These are phyloP conservation scores for Pseudotsuga menziesii DNA, from an alignment of 75 land plant species.

Conservation along the genomic window DNA sequence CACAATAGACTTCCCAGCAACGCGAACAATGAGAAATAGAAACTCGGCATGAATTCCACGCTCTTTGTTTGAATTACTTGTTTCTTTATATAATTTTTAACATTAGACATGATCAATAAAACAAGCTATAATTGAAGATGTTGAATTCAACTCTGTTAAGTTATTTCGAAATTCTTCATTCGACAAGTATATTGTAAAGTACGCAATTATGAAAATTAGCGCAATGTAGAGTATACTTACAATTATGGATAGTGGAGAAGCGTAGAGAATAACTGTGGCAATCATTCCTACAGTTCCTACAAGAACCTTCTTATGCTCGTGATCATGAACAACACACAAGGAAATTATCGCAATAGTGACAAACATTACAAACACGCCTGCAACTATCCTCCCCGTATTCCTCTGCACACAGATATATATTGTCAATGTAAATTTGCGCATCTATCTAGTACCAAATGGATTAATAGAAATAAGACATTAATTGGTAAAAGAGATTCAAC, in stretches of 20 bases:
- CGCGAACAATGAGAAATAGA: background rate
- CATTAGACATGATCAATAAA: too few species aligned
- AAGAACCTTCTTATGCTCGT: background rate
- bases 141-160: background rate
- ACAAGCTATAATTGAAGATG: background rate
- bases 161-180: background rate
- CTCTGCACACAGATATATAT: too few species aligned
- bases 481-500: too few species aligned
- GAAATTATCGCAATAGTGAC: background rate
- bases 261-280: background rate
- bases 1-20: background rate
- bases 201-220: background rate
- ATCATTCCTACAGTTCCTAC: background rate
- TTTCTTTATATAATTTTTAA: background rate
- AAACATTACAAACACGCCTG: background rate
- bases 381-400: too few species aligned
- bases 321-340: background rate
- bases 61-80: background rate
- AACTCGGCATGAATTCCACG: background rate
- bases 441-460: too few species aligned
- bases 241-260: background rate
- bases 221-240: background rate
- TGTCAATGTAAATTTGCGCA: too few species aligned
- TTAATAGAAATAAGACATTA: too few species aligned
- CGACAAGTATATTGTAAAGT: background rate